phyloP scores from a whole-genome alignment of 2,329 filamentous ascomycete genomes.

The Claviceps digitariae region DNA sequence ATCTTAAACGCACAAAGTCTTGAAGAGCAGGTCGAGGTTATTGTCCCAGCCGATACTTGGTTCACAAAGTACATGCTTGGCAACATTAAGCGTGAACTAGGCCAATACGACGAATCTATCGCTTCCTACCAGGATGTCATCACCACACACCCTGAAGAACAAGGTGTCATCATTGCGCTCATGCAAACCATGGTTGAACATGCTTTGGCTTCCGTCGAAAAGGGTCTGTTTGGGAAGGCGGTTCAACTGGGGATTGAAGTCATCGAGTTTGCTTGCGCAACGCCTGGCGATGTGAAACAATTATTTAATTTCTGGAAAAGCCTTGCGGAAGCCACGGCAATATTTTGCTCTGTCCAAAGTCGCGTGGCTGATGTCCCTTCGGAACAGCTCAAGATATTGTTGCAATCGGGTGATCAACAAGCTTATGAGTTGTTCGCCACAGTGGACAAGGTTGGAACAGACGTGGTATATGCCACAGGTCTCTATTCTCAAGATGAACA shows the following conservation, averaged over 20 bases:
- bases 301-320: slow-evolving; percentile 96
- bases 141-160: slow-evolving; percentile 53
- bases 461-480: slow-evolving; percentile 30
- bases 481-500: slow-evolving; percentile 33
- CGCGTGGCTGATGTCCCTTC: slow-evolving; percentile 50
- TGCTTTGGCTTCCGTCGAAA: slow-evolving; percentile 62
- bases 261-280: slow-evolving; percentile 51
- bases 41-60: slow-evolving; percentile 58
- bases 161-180: slow-evolving; percentile 76
- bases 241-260: slow-evolving; percentile 55
- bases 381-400: slow-evolving; percentile 40
- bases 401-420: slow-evolving; percentile 38
- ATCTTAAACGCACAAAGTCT: slow-evolving; percentile 74
- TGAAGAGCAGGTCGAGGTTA: slow-evolving; percentile 42
- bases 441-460: slow-evolving; percentile 48
- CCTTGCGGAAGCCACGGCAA: slow-evolving; percentile 72
- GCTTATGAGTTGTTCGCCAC: slow-evolving; percentile 52
- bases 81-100: slow-evolving; percentile 84
- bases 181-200: slow-evolving; percentile 81
- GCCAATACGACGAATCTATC: slow-evolving; percentile 78
- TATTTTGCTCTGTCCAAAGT: slow-evolving; percentile 69
- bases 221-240: slow-evolving; percentile 76
- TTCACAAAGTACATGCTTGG: slow-evolving; percentile 95
- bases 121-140: slow-evolving; percentile 63
- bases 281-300: slow-evolving; percentile 46